These are phyloP conservation scores for Talaromyces albobiverticillius DNA, from an alignment of 2,329 filamentous ascomycete genomes.

Conservation along the genomic window DNA sequence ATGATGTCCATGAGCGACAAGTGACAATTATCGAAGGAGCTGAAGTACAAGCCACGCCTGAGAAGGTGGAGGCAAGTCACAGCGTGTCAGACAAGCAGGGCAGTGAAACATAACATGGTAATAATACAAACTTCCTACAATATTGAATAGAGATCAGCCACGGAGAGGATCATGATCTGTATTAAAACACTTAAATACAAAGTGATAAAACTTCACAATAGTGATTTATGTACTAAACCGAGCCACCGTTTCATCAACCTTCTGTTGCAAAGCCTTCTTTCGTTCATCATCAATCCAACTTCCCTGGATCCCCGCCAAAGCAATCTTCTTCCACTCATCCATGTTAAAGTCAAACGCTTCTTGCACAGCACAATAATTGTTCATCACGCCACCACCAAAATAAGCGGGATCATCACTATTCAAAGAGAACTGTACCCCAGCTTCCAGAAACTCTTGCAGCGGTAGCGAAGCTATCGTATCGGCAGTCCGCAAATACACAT, in stretches of 20 bases:
- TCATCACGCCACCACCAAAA: slow-evolving; percentile 71
- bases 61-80: too few relatives aligned
- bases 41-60: too few relatives aligned
- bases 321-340: slow-evolving; percentile 64
- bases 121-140: too few relatives aligned
- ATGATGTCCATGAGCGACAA: too few relatives aligned
- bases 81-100: too few relatives aligned
- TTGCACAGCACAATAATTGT: slow-evolving; percentile 73
- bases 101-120: too few relatives aligned
- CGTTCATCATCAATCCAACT: slow-evolving; percentile 67
- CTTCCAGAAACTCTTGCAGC: slow-evolving; percentile 60
- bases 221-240: not conserved
- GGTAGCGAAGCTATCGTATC: slow-evolving; percentile 55
- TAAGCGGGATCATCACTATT: slow-evolving; percentile 74
- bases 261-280: slow-evolving; percentile 55
- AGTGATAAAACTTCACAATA: too few relatives aligned
- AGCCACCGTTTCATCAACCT: slow-evolving; percentile 28
- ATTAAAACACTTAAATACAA: too few relatives aligned
- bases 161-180: too few relatives aligned
- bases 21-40: too few relatives aligned
- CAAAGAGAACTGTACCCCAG: slow-evolving; percentile 65
- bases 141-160: too few relatives aligned
- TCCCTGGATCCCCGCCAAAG: slow-evolving; percentile 59
- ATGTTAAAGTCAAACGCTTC: slow-evolving; percentile 64
- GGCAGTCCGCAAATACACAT: slow-evolving; percentile 61